Base-by-base conservation (phyloP, 192 early-diverging fungal genomes). In the Jimgerdemannia lactiflua region DNA sequence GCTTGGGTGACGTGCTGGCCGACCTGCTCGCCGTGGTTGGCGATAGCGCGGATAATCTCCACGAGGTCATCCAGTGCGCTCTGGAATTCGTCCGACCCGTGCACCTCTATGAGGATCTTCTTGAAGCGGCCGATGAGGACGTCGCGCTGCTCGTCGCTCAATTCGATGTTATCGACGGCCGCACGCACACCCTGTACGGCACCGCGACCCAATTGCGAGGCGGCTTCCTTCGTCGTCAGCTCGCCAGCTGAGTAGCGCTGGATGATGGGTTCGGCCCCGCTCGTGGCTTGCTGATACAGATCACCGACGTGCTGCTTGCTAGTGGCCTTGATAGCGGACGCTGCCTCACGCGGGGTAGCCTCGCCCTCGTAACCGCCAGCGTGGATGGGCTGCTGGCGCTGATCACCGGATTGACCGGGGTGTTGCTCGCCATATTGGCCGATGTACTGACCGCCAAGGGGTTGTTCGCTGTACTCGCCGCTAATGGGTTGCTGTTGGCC, bases 31-130 rank as follows among this genome's bases (percentile, higher is more conserved):
- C 81, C 74, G 67, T 77, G 70, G 14, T 71, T n/a, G 14, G 59
- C 74, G 29, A 86, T 42, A 3, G 69, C 75, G 42, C 73, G 65
- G 42, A 85, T 70, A 29, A 85, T 76, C 64, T 68, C 74, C 3
- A 82, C 64, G 4, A 87, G 19, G 64, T 87, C 82, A 40, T 70
- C 73, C 29, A 84, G 40, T n/a, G 78, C 82, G 29, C 73, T 49
- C 69, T 87, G 82, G 74, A 79, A 85, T 72, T 84, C 85, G 54
- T 69, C 64, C 4, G 44, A 70, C 8, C 39, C 64, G 7, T 76
- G 78, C 17, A 42, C 63, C 63, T 77, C 69, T 20, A 79, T 42
- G 43, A 81, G 74, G 29, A 82, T 72, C 19, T 71, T 75, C 72
- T 87, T 83, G 43, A 87, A 54, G n/a, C 79, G 64, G 8, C 63